Conservation (phyloP, 768 basidiomycete genomes). For the Auricularia sp. region DNA sequence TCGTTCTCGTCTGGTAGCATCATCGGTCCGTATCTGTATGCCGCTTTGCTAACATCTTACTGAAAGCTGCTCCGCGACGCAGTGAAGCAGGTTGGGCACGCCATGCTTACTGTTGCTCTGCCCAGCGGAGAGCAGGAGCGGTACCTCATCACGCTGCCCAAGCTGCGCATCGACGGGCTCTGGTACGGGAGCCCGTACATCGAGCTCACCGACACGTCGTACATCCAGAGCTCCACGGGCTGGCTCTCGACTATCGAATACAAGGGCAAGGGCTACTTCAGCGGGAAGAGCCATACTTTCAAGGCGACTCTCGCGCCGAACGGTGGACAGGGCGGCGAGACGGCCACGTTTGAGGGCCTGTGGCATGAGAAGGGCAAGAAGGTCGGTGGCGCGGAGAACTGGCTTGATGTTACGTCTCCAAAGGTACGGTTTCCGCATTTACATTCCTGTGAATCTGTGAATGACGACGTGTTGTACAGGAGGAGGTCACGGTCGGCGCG, state of each 20-base stretch:
- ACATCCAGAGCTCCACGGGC: slow-evolving; percentile 63
- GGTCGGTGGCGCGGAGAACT: slow-evolving; percentile 31
- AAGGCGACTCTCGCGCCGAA: slow-evolving; percentile 65
- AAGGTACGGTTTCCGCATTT: slow-evolving; percentile 25
- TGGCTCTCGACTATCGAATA: slow-evolving; percentile 70
- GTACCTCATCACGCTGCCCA: slow-evolving; percentile 87
- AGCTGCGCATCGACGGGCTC: slow-evolving; percentile 84
- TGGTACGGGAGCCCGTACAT: slow-evolving; percentile 74
- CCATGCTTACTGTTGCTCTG: slow-evolving; percentile 59
- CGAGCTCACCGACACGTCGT: slow-evolving; percentile 73
- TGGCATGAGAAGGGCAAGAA: slow-evolving; percentile 65
- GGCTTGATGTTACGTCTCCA: slow-evolving; percentile 65
- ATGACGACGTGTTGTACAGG: slow-evolving; percentile 12
- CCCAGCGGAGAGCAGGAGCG: slow-evolving; percentile 48
- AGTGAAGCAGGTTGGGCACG: slow-evolving; percentile 95
- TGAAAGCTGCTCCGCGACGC: slow-evolving; percentile 36
- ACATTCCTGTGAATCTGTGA: too few relatives aligned
- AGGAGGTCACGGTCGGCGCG: slow-evolving; percentile 58
- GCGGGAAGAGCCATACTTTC: slow-evolving; percentile 87
- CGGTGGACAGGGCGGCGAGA: slow-evolving; percentile 26
- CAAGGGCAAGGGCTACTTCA: slow-evolving; percentile 93
- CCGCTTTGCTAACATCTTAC: not conserved
- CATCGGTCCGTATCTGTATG: slow-evolving; percentile 20
- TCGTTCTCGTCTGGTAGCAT: slow-evolving; percentile 62
- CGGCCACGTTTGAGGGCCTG: slow-evolving; percentile 52